Percentiles rank a stretch among this genome's conserved stretches.
These are phyloP conservation scores for Pichia sporocuriosa DNA, from an alignment of 805 yeast genomes.

Conservation along the genomic window DNA sequence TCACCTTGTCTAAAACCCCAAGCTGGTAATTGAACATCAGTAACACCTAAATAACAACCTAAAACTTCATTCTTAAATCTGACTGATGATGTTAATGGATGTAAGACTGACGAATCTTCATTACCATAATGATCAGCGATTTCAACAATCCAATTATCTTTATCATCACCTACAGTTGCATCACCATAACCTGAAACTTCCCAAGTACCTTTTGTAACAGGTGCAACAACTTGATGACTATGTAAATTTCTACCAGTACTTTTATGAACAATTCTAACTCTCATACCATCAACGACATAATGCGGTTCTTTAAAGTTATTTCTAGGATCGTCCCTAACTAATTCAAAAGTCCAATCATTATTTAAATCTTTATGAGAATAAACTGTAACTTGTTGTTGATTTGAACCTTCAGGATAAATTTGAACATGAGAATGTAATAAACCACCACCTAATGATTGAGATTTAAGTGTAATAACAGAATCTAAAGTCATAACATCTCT, in stretches of 20 bases:
- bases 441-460: conserved; percentile 66
- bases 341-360: conserved; percentile 72
- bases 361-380: conserved; percentile 88
- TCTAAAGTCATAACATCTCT: conserved; percentile 55
- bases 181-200: conserved; percentile 91
- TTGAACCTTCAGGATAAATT: conserved; percentile 83
- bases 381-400: conserved; percentile 93
- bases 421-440: conserved; percentile 85
- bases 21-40: conserved; percentile 60
- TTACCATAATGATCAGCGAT: conserved; percentile 55
- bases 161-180: conserved; percentile 60
- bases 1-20: conserved; percentile 91
- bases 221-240: conserved; percentile 75
- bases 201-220: conserved; percentile 54
- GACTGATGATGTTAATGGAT: conserved; percentile 72
- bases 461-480: conserved; percentile 52
- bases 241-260: conserved; percentile 70
- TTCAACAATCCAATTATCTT: conserved; percentile 90
- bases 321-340: conserved; percentile 42
- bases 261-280: conserved; percentile 66
- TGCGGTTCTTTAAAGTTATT: conserved; percentile 27
- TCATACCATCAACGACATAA: conserved; percentile 53
- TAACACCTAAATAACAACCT: conserved; percentile 74
- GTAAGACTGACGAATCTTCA: conserved; percentile 48
- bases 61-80: conserved; percentile 55